phyloP scores from a whole-genome alignment of 805 yeast species.

The Kodamaea sagamina region DNA sequence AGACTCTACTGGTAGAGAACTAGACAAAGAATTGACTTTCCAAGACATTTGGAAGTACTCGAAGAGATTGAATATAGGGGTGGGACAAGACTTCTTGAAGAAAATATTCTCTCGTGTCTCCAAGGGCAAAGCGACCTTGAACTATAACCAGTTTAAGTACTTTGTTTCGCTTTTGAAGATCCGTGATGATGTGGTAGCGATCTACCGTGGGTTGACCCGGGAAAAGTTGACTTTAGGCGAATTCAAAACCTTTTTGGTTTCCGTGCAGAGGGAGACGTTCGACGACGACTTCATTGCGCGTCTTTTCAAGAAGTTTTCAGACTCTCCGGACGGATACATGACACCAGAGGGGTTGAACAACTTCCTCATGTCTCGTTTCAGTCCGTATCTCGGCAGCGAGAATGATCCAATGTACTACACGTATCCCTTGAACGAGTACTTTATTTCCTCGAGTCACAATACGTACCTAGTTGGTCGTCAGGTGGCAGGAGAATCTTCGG shows the following conservation, averaged over 20 bases:
- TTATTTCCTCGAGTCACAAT: constrained; percentile 90
- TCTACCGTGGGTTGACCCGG: constrained; percentile 44
- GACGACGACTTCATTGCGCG: constrained; percentile 29
- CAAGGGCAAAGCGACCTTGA: constrained; percentile 48
- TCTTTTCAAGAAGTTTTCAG: constrained; percentile 29
- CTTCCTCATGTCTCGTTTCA: constrained; percentile 33
- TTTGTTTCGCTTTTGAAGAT: constrained; percentile 70
- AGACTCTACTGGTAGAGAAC: constrained; percentile 20
- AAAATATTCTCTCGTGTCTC: constrained; percentile 52
- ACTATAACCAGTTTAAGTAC: constrained; percentile 70
- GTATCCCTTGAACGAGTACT: constrained; percentile 80
- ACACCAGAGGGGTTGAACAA: constrained; percentile 27
- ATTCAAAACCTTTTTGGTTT: constrained; percentile 42
- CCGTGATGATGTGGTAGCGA: constrained; percentile 57
- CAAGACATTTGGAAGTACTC: constrained; percentile 69
- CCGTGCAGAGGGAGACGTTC: constrained; percentile 50
- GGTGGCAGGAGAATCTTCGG: constrained; percentile 80
- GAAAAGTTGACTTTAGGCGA: constrained; percentile 22
- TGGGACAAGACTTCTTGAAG: constrained; percentile 54
- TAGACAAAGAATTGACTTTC: constrained; percentile 48
- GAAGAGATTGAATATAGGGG: constrained; percentile 68
- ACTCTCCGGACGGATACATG: constrained; percentile 20
- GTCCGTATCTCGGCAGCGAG: constrained; percentile 18
- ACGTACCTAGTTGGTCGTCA: constrained; percentile 90
- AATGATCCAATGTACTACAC: constrained; percentile 23